These are phyloP conservation scores for Camelina sativa DNA, from an alignment of 345 rosid genomes.

Conservation along the genomic window DNA sequence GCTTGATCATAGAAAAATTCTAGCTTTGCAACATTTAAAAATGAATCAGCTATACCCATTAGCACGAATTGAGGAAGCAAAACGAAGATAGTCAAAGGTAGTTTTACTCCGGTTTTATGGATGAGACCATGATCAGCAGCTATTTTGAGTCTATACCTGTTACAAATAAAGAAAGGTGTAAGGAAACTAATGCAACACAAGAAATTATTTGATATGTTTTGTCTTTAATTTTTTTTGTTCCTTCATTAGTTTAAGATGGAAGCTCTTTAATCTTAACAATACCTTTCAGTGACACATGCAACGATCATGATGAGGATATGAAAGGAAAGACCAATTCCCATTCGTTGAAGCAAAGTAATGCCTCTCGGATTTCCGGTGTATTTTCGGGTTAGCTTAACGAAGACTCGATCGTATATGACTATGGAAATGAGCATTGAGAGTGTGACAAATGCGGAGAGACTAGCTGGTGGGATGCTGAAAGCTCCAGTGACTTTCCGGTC, in stretches of 20 bases:
- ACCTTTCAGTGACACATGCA: conserved; percentile 58
- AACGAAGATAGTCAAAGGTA: conserved; percentile 66
- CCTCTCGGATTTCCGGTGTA: conserved; percentile 74
- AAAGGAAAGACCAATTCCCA: conserved; percentile 67
- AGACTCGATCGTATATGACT: conserved; percentile 55
- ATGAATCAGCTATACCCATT: conserved; percentile 75
- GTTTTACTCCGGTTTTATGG: conserved; percentile 28
- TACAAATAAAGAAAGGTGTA: neutral
- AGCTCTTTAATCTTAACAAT: neutral
- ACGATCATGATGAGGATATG: conserved; percentile 57
- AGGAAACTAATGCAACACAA: neutral
- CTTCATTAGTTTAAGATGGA: too few species aligned
- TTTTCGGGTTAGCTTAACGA: conserved; percentile 51
- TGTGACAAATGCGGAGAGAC: conserved; percentile 68
- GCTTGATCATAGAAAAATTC: conserved; percentile 94
- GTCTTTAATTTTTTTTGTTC: too few species aligned
- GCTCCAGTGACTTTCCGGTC: conserved; percentile 54
- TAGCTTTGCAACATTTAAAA: conserved; percentile 74
- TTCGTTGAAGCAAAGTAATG: conserved; percentile 72
- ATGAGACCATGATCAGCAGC: conserved; percentile 48
- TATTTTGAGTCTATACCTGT: conserved; percentile 59
- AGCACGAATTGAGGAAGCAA: conserved; percentile 78
- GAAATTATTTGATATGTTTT: neutral
- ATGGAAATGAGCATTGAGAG: conserved; percentile 68
- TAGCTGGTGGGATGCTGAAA: conserved; percentile 70